phyloP scores from a whole-genome alignment of 305 asterid genomes.

The Fraxinus velutina region DNA sequence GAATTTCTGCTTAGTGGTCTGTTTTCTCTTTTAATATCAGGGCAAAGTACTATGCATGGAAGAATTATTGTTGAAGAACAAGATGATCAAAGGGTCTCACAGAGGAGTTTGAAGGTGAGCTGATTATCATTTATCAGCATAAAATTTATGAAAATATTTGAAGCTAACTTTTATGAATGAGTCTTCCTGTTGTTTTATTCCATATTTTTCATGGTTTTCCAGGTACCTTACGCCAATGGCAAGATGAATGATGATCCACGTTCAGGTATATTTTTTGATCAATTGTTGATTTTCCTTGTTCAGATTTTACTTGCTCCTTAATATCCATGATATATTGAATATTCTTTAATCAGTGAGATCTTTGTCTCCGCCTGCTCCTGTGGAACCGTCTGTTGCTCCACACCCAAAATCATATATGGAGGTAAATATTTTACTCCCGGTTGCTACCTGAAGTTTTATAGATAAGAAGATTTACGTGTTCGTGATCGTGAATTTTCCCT shows the following conservation, averaged over 20 bases:
- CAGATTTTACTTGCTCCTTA: background rate
- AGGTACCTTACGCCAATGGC: conserved; percentile 77
- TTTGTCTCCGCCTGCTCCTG: conserved; percentile 61
- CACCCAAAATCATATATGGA: conserved; percentile 88
- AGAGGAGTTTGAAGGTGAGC: conserved; percentile 60
- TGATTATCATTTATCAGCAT: conserved; percentile 8
- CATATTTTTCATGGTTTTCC: conserved; percentile 32
- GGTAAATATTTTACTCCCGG: conserved; percentile 37
- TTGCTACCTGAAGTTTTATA: background rate
- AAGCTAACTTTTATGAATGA: background rate
- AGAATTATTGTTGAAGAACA: conserved; percentile 42
- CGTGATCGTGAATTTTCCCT: background rate
- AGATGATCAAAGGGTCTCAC: conserved; percentile 38
- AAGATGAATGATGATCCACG: conserved; percentile 47
- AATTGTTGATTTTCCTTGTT: background rate
- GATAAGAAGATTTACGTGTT: background rate
- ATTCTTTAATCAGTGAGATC: conserved; percentile 59
- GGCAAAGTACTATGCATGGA: conserved; percentile 43
- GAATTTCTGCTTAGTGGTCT: conserved; percentile 14
- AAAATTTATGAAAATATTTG: background rate
- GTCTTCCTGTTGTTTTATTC: conserved; percentile 20
- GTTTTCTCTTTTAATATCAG: conserved; percentile 39
- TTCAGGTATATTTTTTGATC: conserved; percentile 52
- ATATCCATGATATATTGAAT: conserved; percentile 5
- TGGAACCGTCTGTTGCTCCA: conserved; percentile 69